Base-by-base conservation (phyloP, 129 eudicot species). In the Saposhnikovia divaricata region DNA sequence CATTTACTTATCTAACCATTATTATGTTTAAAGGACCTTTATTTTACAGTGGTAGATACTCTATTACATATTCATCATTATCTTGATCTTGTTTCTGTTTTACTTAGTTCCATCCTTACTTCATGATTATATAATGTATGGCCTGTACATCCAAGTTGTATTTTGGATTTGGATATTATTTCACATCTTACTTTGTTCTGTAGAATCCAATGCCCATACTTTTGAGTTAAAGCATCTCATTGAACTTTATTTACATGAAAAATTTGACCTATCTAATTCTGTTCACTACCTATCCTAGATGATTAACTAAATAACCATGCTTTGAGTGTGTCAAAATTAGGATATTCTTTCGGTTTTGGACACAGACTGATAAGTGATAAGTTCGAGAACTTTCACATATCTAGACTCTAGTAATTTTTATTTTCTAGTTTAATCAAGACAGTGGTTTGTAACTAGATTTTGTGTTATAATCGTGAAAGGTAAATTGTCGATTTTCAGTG, bases 141-240 rank as follows among this genome's bases (percentile, higher is more conserved):
- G 18, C 74, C 9, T 77, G 53, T 9, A 43, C 59, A 23, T 16
- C 21, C 80, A 39, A 78, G 59, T 83, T 82, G 69, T 65, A 79
- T 70, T 72, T 47, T 79, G 59, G 87, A 81, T 81, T 66, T 66
- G 42, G 42, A 66, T 23, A 28, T 65, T 66, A 84, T 81, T 84
- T 83, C 57, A 39, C 40, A 39, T 72, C 16, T 2, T 55, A 73
- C 76, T 51, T 55, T 78, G 73, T 75, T 68, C 19, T 66, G 76
- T 71, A 23, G 81, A 82, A 84, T 82, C 90, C 90, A 68, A 87
- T 84, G 90, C 79, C 79, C 83, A 84, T 87, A 44, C 84, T 80
- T 59, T 75, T 68, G 73, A 84, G 72, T 78, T 76, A 42, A 27
- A 78, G 70, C 66, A 75, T 71, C 47, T 71, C 28, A 7, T 39